phyloP scores from a whole-genome alignment of 805 yeast species.

The Suhomyces kilbournensis region DNA sequence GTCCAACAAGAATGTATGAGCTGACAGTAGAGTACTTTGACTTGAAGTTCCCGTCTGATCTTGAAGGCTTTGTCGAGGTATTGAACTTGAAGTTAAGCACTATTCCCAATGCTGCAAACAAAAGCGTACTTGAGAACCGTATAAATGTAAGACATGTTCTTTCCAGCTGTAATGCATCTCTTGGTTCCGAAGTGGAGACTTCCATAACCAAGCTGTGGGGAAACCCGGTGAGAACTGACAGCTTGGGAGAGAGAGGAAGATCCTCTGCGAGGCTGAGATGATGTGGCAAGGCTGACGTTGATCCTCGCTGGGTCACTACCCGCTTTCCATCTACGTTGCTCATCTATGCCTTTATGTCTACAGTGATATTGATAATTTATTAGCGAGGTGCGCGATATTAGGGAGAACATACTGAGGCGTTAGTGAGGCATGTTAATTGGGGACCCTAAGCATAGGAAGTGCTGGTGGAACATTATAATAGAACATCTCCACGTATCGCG shows the following conservation, averaged over 20 bases:
- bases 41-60: neutral
- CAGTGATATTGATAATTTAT: neutral
- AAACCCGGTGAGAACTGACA: slow-evolving; percentile 7
- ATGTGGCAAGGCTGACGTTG: neutral
- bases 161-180: slow-evolving; percentile 54
- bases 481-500: neutral
- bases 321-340: neutral
- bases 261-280: neutral
- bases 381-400: neutral
- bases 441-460: neutral
- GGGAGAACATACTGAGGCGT: neutral
- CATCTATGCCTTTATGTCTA: neutral
- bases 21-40: slow-evolving; percentile 1
- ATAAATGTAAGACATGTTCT: slow-evolving; percentile 51
- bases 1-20: slow-evolving; percentile 33
- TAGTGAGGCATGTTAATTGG: too few relatives aligned
- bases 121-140: slow-evolving; percentile 43
- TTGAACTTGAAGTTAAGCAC: slow-evolving; percentile 44
- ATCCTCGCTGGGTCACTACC: neutral
- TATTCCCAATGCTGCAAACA: slow-evolving; percentile 47
- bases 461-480: too few relatives aligned
- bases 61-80: slow-evolving; percentile 16
- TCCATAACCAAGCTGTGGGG: slow-evolving; percentile 27
- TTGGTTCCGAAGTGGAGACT: slow-evolving; percentile 46
- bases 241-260: neutral